These are phyloP conservation scores for Sideroxylon spinosum DNA, from an alignment of 179 eudicot species.

Conservation along the genomic window DNA sequence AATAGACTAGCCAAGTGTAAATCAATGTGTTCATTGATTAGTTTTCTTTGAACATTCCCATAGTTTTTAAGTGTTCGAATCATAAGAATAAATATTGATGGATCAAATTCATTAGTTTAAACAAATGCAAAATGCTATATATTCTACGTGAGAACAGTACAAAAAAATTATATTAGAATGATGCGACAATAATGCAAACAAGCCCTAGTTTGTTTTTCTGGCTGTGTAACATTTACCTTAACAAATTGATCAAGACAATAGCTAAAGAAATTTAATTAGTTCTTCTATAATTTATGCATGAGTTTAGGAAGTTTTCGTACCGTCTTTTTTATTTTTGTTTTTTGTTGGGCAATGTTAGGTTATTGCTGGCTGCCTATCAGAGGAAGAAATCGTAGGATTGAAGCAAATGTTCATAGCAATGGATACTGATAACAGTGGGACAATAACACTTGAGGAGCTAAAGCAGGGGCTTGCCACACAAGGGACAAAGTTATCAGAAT, in stretches of 20 bases:
- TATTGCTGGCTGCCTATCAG: slow-evolving; percentile 54
- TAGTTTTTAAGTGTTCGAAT: neutral
- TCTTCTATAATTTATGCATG: too few relatives aligned
- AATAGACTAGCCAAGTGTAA: too few relatives aligned
- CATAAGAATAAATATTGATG: neutral
- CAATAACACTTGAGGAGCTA: slow-evolving; percentile 54
- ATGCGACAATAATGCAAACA: neutral
- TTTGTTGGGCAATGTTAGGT: slow-evolving; percentile 24
- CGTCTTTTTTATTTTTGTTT: too few relatives aligned
- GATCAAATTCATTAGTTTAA: neutral
- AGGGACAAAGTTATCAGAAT: slow-evolving; percentile 48
- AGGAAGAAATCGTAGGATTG: slow-evolving; percentile 57
- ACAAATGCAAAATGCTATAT: neutral
- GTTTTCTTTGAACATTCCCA: neutral
- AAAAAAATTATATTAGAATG: too few relatives aligned
- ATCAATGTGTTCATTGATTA: neutral
- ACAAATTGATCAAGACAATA: too few relatives aligned
- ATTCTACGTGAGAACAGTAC: too few relatives aligned
- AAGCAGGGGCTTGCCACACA: slow-evolving; percentile 45
- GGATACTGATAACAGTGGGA: slow-evolving; percentile 50
- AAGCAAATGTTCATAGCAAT: slow-evolving; percentile 52
- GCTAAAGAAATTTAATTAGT: too few relatives aligned
- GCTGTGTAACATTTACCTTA: too few relatives aligned
- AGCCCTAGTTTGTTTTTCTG: too few relatives aligned
- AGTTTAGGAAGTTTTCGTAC: too few relatives aligned